Evolutionary conservation across 306 rosid species (phyloP), one percentile per base, ranked within the genome.

Genomic region (Pueraria montana): DNA sequence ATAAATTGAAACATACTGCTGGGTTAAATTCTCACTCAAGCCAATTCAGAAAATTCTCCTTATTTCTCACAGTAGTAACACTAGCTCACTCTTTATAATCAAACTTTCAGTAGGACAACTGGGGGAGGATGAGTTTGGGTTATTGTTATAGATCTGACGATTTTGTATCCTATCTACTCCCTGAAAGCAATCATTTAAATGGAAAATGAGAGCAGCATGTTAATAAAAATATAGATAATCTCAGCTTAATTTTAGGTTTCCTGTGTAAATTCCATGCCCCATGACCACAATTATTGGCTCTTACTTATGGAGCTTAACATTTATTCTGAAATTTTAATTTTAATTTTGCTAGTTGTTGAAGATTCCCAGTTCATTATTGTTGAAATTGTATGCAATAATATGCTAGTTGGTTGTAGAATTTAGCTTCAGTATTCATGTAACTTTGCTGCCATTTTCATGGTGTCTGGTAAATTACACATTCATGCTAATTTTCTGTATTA

Each of bases 311-410:
- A 77, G 82, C 56, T 18, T 42, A 9, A 13, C 27, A 38, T 67
- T 52, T 52, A 50, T 71, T 77, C 63, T 14, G 23, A 67, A 34
- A 8, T 45, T 65, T 48, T 13, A 79, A 18, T 82, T 66, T 82
- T 63, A 55, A 86, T 20, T 67, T 72, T 66, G 16, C 56, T 68
- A 20, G 42, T 70, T 27, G 12, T 17, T 52, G 68, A 62, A 80
- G 79, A 79, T 69, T 69, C 66, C 70, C 53, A 66, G 18, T 61
- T 82, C 53, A 36, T 58, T 67, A 21, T 69, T 82, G 40, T 52
- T 79, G 72, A 83, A 79, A 79, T 72, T 21, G 46, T 26, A 72
- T 26, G 81, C 26, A 34, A 73, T 38, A 40, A 56, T 49, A 71
- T 63, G 78, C 69, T 74, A 50, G 65, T 56, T 74, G 63, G 79